Conservation (phyloP, 257 asterid genomes). For the Verbena officinalis region DNA sequence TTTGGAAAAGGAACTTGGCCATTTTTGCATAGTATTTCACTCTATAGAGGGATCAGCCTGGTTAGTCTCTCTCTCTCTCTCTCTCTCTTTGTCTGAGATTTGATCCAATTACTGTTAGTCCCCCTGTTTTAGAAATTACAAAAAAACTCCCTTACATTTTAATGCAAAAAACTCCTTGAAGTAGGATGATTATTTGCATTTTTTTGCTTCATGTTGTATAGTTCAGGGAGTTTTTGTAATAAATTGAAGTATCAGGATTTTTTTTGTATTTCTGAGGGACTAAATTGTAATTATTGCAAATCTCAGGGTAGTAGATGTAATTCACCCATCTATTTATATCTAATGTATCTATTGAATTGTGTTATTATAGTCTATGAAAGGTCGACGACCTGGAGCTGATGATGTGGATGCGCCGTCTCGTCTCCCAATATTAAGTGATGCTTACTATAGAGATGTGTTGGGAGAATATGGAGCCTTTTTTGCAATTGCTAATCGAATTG, state of each 20-base stretch:
- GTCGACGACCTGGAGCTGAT: conserved; percentile 84
- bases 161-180: too few relatives aligned
- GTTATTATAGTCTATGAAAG: conserved; percentile 65
- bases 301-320: too few relatives aligned
- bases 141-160: too few relatives aligned
- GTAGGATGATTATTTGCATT: too few relatives aligned
- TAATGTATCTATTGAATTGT: conserved; percentile 14
- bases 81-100: conserved; percentile 16
- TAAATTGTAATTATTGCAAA: too few relatives aligned
- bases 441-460: conserved; percentile 73
- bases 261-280: too few relatives aligned
- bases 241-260: too few relatives aligned
- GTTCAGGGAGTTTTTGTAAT: too few relatives aligned
- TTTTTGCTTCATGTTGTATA: too few relatives aligned
- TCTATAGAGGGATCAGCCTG: conserved; percentile 88
- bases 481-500: conserved; percentile 88
- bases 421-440: conserved; percentile 69
- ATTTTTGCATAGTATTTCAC: conserved; percentile 79
- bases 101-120: conserved; percentile 33
- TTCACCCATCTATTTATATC: too few relatives aligned
- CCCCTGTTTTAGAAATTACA: too few relatives aligned
- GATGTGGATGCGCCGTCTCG: conserved; percentile 90
- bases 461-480: conserved; percentile 93
- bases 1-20: conserved; percentile 94
- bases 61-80: conserved; percentile 40